phyloP scores from a whole-genome alignment of 352 stramenopile genomes.

The Elongisporangium anandrum region DNA sequence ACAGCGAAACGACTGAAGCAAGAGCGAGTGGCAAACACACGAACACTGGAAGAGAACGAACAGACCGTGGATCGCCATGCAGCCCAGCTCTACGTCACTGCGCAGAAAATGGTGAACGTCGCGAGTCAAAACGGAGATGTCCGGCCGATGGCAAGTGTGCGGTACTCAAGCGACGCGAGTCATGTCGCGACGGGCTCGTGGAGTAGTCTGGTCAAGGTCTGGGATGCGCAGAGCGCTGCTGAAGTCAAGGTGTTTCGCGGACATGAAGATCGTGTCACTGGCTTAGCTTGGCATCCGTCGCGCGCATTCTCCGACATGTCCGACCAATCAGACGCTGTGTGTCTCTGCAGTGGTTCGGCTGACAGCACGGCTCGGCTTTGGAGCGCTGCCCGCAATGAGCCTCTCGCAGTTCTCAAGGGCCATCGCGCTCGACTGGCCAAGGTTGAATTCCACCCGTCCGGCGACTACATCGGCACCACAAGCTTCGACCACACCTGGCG shows the following conservation, averaged over 20 bases:
- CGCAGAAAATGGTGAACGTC: conserved; percentile 78
- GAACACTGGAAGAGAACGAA: conserved; percentile 35
- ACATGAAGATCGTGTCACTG: conserved; percentile 85
- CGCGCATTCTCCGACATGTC: conserved; percentile 53
- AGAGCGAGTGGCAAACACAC: conserved; percentile 39
- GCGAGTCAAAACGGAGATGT: conserved; percentile 95
- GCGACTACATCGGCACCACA: conserved; percentile 90
- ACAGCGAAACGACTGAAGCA: conserved; percentile 56
- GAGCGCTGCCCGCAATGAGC: conserved; percentile 46
- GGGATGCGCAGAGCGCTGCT: conserved; percentile 73
- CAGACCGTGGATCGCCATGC: conserved; percentile 54
- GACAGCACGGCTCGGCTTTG: conserved; percentile 77
- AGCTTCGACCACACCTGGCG: conserved; percentile 97
- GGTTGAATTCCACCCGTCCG: conserved; percentile 94
- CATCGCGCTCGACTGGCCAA: conserved; percentile 75
- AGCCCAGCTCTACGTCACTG: conserved; percentile 73
- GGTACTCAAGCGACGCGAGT: conserved; percentile 55
- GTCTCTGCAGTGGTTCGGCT: conserved; percentile 73
- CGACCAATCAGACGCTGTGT: conserved; percentile 47
- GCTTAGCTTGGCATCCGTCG: conserved; percentile 79
- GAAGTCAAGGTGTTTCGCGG: conserved; percentile 77
- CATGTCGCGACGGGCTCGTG: conserved; percentile 90
- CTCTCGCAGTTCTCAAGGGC: conserved; percentile 57
- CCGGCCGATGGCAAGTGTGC: conserved; percentile 79
- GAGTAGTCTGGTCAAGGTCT: conserved; percentile 93